A percentile compares a stretch with the other conserved stretches of the same genome.
Evolutionary conservation across 2,329 filamentous ascomycete genomes (phyloP).

Genomic region (Aspergillus puulaauensis): DNA sequence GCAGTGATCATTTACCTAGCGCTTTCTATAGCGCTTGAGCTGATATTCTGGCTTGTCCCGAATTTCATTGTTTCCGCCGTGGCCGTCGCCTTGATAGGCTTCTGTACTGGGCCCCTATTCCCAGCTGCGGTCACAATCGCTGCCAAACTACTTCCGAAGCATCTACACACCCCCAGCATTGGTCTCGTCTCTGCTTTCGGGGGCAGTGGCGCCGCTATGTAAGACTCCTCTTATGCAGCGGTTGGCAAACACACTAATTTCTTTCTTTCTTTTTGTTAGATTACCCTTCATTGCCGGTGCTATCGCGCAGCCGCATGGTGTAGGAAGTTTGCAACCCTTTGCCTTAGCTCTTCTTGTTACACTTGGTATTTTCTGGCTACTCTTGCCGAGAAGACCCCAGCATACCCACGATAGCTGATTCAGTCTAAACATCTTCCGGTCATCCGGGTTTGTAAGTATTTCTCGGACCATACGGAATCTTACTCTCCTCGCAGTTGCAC

Average conservation of each 20-base stretch:
- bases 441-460: neutral
- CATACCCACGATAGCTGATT: slow-evolving; percentile 1
- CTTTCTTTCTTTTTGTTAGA: neutral
- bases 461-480: neutral
- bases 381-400: neutral
- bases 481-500: neutral
- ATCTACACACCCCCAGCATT: slow-evolving; percentile 69
- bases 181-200: slow-evolving; percentile 73
- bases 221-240: neutral
- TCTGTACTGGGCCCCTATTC: slow-evolving; percentile 73
- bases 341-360: slow-evolving; percentile 34
- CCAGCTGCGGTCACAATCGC: slow-evolving; percentile 67
- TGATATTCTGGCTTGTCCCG: slow-evolving; percentile 75
- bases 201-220: slow-evolving; percentile 64
- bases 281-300: slow-evolving; percentile 68
- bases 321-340: slow-evolving; percentile 58
- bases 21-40: slow-evolving; percentile 60
- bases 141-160: slow-evolving; percentile 66
- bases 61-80: slow-evolving; percentile 62
- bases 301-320: slow-evolving; percentile 60
- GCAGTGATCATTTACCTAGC: slow-evolving; percentile 61
- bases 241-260: neutral
- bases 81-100: slow-evolving; percentile 56
- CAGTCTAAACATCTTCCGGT: neutral
- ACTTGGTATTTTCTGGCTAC: slow-evolving; percentile 3